These are phyloP conservation scores for Komagataella populi DNA, from an alignment of 805 yeast genomes.

Conservation along the genomic window DNA sequence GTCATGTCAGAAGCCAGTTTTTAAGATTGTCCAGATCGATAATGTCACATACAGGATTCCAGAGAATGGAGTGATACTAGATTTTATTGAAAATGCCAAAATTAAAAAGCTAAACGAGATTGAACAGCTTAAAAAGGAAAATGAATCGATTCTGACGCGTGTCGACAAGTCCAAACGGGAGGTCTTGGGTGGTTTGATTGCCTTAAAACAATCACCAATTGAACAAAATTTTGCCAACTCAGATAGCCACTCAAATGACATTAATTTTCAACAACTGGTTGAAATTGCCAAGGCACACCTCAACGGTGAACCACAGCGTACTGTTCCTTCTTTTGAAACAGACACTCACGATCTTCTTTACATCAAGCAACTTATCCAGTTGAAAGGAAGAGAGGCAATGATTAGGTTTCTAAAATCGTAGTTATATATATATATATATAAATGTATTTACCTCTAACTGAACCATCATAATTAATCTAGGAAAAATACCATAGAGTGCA, in stretches of 20 bases:
- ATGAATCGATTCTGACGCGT: slow-evolving; percentile 15
- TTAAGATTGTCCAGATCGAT: slow-evolving; percentile 11
- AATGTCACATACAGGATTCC: slow-evolving; percentile 51
- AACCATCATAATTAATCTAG: neutral
- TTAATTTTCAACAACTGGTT: slow-evolving; percentile 36
- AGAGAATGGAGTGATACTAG: slow-evolving; percentile 53
- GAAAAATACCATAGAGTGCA: neutral
- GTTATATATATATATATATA: slow-evolving; percentile 1
- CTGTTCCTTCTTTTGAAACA: slow-evolving; percentile 7
- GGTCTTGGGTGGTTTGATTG: neutral
- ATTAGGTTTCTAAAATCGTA: slow-evolving; percentile 36
- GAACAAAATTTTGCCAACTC: slow-evolving; percentile 8
- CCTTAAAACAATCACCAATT: neutral
- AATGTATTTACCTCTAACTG: neutral
- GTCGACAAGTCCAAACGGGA: neutral
- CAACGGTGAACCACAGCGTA: slow-evolving; percentile 6
- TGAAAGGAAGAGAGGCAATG: slow-evolving; percentile 59
- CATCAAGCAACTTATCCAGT: slow-evolving; percentile 46
- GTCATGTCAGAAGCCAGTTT: slow-evolving; percentile 4
- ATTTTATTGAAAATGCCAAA: slow-evolving; percentile 47
- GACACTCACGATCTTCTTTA: slow-evolving; percentile 39
- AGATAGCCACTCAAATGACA: slow-evolving; percentile 9
- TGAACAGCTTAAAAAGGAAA: slow-evolving; percentile 17
- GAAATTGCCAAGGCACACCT: slow-evolving; percentile 18
- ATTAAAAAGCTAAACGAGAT: slow-evolving; percentile 19